phyloP scores from a whole-genome alignment of 805 yeast species.

The Pichia insulana region DNA sequence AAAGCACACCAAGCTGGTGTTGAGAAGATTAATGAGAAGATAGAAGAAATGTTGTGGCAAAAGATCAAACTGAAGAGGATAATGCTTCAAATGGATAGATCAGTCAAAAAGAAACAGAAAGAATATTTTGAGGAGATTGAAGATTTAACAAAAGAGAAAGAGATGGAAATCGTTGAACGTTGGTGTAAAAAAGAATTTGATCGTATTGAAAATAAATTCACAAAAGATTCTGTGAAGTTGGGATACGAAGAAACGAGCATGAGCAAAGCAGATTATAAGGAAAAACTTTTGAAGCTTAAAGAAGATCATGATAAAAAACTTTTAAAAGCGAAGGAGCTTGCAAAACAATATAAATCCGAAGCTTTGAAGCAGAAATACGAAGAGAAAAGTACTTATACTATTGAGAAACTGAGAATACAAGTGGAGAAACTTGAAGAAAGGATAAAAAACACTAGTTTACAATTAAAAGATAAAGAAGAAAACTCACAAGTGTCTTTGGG shows the following conservation, averaged over 20 bases:
- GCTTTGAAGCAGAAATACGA: conserved; percentile 49
- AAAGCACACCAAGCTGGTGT: conserved; percentile 78
- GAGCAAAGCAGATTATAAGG: conserved; percentile 44
- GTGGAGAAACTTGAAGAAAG: conserved; percentile 65
- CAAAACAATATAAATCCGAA: conserved; percentile 47
- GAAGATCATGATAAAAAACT: conserved; percentile 49
- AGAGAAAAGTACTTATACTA: conserved; percentile 41
- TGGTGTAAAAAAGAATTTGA: conserved; percentile 60
- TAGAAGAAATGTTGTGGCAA: conserved; percentile 80
- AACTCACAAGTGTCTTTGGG: conserved; percentile 89
- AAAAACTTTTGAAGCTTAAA: conserved; percentile 41
- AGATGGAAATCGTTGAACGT: conserved; percentile 45
- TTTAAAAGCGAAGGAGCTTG: conserved; percentile 43
- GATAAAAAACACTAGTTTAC: conserved; percentile 58
- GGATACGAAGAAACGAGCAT: conserved; percentile 48
- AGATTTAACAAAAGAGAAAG: conserved; percentile 58
- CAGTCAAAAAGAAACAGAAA: conserved; percentile 38
- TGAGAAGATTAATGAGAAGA: conserved; percentile 65
- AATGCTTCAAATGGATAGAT: conserved; percentile 57
- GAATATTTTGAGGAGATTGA: conserved; percentile 60
- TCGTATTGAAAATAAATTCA: conserved; percentile 53
- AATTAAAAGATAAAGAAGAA: conserved; percentile 86
- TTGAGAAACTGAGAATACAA: conserved; percentile 66
- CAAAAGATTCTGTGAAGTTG: conserved; percentile 69
- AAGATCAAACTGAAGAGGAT: conserved; percentile 64